Percentiles rank a stretch among this genome's conserved stretches.
These are phyloP conservation scores for Skeletonema potamos DNA, from an alignment of 108 stramenopile species.

Conservation along the genomic window DNA sequence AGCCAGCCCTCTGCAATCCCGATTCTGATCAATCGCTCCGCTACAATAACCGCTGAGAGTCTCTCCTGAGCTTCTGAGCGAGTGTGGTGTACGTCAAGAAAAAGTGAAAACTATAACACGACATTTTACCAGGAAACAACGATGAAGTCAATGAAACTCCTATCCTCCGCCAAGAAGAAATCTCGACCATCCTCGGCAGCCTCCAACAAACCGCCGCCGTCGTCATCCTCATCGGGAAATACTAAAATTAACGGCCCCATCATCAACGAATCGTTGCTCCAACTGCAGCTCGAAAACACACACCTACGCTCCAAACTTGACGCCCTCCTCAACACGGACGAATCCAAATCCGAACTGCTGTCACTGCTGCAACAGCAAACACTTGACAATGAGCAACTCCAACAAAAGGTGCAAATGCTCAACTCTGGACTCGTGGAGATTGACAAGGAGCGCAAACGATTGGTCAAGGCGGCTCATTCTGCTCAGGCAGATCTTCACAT, in stretches of 20 bases:
- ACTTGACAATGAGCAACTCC: slow-evolving; percentile 11
- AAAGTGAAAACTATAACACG: background rate
- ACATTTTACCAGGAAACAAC: background rate
- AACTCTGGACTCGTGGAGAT: slow-evolving; percentile 24
- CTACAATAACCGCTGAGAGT: no score
- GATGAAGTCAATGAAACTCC: background rate
- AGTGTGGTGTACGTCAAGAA: no score
- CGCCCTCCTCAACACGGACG: slow-evolving; percentile 2
- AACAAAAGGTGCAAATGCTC: slow-evolving; percentile 20
- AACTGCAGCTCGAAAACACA: slow-evolving; percentile 32
- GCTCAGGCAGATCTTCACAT: background rate
- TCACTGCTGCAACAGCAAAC: slow-evolving; percentile 18
- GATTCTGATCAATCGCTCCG: no score
- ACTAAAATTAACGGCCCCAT: background rate
- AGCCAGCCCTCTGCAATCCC: no score
- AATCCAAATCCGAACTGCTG: slow-evolving; percentile 22
- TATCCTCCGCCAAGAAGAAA: background rate
- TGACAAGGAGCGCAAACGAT: slow-evolving; percentile 17
- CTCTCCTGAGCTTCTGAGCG: no score
- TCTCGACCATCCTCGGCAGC: background rate
- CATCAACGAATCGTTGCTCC: slow-evolving; percentile 1
- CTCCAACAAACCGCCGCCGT: background rate
- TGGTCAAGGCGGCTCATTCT: slow-evolving; percentile 9
- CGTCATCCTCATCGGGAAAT: background rate
- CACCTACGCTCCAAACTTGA: slow-evolving; percentile 18